Evolutionary conservation across 106 monocot species (phyloP), one percentile per base, ranked within the genome.

Genomic region (Allium sativum): DNA sequence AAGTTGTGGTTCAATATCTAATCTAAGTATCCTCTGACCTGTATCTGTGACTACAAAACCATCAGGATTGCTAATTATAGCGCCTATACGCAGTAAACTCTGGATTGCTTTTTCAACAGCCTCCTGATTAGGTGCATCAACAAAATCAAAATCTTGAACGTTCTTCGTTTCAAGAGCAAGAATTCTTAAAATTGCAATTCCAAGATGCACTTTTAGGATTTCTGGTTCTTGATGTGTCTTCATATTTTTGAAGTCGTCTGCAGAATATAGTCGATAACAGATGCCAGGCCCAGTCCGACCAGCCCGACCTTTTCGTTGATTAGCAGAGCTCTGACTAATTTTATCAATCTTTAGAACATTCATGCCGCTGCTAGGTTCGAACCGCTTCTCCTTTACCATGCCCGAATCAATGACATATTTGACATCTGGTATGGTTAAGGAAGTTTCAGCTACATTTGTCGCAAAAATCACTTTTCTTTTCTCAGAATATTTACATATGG

Each of bases 371-470:
- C 69, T 64, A 8, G 91, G 80, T 62, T 88, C 87, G 79, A 88
- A 98, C 40, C 80, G 79, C 61, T 80, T 76, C 52, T 98, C 98
- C 56, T 98, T 98, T 2, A 77, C 84, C 98, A 98, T 78, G 53
- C 98, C 98, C 69, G 80, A 88, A 69, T 98, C 98, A 65, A 98
- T 76, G 15, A 98, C 92, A 74, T 75, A 98, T 63, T 88, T 98
- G 17, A 98, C 78, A 55, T 70, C 88, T 66, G 67, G 77, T 66
- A 98, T 98, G 16, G 98, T 98, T 21, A 98, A 80, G 42, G 98
- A 92, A 17, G 98, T 98, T 56, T 98, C 98, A 7, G 92, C 82
- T 64, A 98, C 60, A 70, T 98, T 98, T 42, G 98, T 92, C 11
- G 74, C 70, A 59, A 98, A 98, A 21, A 98, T 92, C 8, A 98